Evolutionary conservation across 1,284 basidiomycete species (phyloP).

Genomic region (Tilletia caries): DNA sequence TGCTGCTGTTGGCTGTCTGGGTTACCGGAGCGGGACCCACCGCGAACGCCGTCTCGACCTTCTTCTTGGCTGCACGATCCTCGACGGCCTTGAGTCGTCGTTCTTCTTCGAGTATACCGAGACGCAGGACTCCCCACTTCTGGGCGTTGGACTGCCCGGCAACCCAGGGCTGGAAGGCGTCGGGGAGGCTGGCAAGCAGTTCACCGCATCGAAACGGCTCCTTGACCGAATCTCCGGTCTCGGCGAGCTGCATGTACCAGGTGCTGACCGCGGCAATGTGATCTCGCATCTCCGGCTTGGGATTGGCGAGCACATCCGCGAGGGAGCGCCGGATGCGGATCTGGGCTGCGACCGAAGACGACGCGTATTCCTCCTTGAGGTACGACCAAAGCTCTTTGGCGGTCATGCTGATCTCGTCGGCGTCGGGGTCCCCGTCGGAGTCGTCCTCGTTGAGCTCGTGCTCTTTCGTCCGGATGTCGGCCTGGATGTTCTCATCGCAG

Average conservation of each 20-base stretch:
- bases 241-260: neutral
- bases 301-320: neutral
- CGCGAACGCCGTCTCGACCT: no score
- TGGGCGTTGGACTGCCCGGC: neutral
- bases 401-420: no score
- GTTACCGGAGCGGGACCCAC: no score
- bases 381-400: neutral
- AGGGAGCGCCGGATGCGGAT: neutral
- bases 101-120: no score
- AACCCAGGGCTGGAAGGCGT: neutral
- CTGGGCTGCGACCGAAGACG: no score
- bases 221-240: neutral
- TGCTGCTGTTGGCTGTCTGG: no score
- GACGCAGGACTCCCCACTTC: no score
- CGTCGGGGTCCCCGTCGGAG: no score
- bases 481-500: neutral
- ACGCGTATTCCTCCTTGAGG: neutral
- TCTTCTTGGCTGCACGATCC: no score
- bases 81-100: no score
- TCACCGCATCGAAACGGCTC: no score
- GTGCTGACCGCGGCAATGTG: neutral
- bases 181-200: neutral
- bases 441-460: no score
- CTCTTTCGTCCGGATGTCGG: neutral
- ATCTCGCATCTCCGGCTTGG: neutral